Conservation (phyloP, 1,284 basidiomycete species). For the Ustilago trichophora region DNA sequence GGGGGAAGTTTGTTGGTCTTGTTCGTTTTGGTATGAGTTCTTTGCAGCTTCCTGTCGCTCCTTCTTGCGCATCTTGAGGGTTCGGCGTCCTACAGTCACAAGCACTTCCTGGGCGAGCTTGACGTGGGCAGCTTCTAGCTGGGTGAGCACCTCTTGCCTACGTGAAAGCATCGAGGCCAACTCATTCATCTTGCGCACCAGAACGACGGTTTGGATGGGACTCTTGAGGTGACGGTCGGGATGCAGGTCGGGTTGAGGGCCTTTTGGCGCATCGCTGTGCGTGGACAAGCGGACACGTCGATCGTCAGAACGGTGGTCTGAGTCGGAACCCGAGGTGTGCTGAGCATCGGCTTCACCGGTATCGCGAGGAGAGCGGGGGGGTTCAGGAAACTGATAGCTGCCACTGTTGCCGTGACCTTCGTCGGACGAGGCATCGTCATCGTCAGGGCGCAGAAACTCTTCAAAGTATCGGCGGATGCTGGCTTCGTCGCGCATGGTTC, state of each 20-base stretch:
- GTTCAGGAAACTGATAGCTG: background rate
- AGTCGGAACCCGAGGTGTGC: conserved; percentile 20
- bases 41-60: conserved; percentile 11
- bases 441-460: conserved; percentile 62
- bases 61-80: conserved; percentile 42
- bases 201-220: conserved; percentile 72
- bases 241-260: conserved; percentile 65
- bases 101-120: conserved; percentile 78
- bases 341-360: conserved; percentile 7
- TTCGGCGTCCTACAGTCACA: conserved; percentile 69
- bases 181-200: conserved; percentile 83
- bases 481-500: conserved; percentile 75
- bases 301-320: conserved; percentile 18
- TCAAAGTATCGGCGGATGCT: conserved; percentile 80
- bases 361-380: background rate
- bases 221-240: conserved; percentile 50
- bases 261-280: conserved; percentile 58
- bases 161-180: conserved; percentile 79
- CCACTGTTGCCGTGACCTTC: conserved; percentile 8
- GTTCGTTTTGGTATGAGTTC: background rate
- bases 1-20: background rate
- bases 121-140: conserved; percentile 84
- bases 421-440: conserved; percentile 16
- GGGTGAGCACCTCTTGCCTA: conserved; percentile 76
- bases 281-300: conserved; percentile 7